A percentile compares a stretch with the other conserved stretches of the same genome.
phyloP scores from a whole-genome alignment of 768 basidiomycete species.

The Phylloporus arenicola region DNA sequence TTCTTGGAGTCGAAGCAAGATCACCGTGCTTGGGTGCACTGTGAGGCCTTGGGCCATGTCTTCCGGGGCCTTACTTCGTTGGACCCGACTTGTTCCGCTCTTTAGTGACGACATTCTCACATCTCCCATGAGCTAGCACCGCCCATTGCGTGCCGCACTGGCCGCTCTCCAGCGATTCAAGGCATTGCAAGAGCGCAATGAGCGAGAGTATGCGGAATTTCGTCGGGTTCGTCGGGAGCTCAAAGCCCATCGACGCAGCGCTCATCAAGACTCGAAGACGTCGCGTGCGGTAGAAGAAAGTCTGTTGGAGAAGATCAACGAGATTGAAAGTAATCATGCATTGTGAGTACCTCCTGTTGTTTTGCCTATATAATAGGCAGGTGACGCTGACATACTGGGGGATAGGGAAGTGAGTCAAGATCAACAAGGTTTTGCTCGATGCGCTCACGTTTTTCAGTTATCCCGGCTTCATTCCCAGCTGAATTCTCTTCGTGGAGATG shows the following conservation, averaged over 20 bases:
- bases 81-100: constrained; percentile 21
- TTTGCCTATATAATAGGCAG: constrained; percentile 1
- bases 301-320: constrained; percentile 28
- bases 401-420: constrained; percentile 28
- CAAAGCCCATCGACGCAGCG: constrained; percentile 23
- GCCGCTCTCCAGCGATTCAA: constrained; percentile 37
- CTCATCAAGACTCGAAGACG: constrained; percentile 31
- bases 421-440: constrained; percentile 10
- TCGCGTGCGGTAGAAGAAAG: constrained; percentile 34
- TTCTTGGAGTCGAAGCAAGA: constrained; percentile 2
- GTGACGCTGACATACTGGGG: constrained; percentile 9
- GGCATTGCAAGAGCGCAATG: constrained; percentile 31
- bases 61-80: constrained; percentile 1
- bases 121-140: constrained; percentile 24
- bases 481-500: constrained; percentile 31
- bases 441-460: constrained; percentile 24
- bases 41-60: not conserved
- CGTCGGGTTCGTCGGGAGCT: constrained; percentile 31
- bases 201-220: constrained; percentile 29
- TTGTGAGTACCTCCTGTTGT: constrained; percentile 17
- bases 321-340: constrained; percentile 28
- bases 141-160: constrained; percentile 29
- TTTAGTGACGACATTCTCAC: constrained; percentile 16
- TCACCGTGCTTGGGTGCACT: not conserved
- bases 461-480: constrained; percentile 34